These are phyloP conservation scores for Zygotorulaspora florentina DNA, from an alignment of 805 yeast species.

Conservation along the genomic window DNA sequence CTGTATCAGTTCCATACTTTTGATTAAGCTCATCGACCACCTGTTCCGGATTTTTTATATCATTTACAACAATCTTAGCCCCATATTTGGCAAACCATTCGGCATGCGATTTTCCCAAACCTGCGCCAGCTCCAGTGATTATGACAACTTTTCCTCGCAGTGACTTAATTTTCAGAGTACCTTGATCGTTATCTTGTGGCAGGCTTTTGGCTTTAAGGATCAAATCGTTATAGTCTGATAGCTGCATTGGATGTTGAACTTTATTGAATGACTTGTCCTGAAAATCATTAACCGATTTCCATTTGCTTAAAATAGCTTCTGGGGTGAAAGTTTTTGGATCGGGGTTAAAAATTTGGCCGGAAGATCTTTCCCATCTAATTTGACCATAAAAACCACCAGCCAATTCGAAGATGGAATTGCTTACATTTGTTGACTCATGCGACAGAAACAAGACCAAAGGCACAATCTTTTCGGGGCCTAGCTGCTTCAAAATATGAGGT, in stretches of 20 bases:
- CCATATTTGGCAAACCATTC: conserved; percentile 81
- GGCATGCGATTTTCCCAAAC: conserved; percentile 90
- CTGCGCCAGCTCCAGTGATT: conserved; percentile 93
- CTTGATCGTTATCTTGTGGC: conserved; percentile 54
- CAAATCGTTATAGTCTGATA: conserved; percentile 66
- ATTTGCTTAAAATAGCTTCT: conserved; percentile 69
- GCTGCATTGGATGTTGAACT: conserved; percentile 62
- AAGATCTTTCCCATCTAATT: conserved; percentile 90
- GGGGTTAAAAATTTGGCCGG: conserved; percentile 80
- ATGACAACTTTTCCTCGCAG: conserved; percentile 81
- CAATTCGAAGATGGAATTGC: conserved; percentile 80
- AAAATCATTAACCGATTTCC: conserved; percentile 61
- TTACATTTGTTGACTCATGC: conserved; percentile 57
- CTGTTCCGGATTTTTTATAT: conserved; percentile 66
- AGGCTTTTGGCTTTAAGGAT: conserved; percentile 48
- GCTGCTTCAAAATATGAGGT: conserved; percentile 70
- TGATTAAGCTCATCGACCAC: conserved; percentile 70
- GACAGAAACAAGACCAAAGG: conserved; percentile 82
- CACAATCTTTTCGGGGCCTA: conserved; percentile 86
- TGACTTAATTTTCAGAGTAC: conserved; percentile 47
- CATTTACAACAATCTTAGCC: conserved; percentile 92
- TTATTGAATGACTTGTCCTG: conserved; percentile 51
- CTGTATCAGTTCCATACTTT: conserved; percentile 64
- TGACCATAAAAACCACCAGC: conserved; percentile 94
- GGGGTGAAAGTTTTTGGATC: conserved; percentile 69